Evolutionary conservation across 345 rosid genomes (phyloP).

Genomic region (Dipteronia sinensis): DNA sequence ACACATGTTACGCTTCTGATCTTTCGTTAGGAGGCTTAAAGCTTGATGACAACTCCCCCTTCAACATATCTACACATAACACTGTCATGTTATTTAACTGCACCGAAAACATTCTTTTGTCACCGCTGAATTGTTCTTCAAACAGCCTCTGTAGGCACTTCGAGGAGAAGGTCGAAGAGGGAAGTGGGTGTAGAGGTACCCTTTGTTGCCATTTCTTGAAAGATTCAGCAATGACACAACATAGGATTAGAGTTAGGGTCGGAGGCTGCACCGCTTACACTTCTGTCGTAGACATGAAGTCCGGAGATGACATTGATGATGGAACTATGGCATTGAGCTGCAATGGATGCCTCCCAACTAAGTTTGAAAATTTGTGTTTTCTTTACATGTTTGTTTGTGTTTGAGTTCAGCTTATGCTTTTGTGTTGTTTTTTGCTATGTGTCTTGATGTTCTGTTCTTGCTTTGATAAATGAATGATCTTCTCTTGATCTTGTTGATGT

Average conservation of each 20-base stretch:
- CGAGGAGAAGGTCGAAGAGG: slow-evolving; percentile 35
- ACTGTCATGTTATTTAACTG: slow-evolving; percentile 64
- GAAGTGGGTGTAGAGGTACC: slow-evolving; percentile 42
- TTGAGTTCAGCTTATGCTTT: neutral
- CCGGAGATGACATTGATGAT: slow-evolving; percentile 27
- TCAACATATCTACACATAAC: slow-evolving; percentile 59
- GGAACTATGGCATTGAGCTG: slow-evolving; percentile 64
- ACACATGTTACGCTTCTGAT: slow-evolving; percentile 54
- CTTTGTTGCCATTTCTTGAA: slow-evolving; percentile 68
- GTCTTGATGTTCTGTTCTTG: neutral
- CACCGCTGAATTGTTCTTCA: slow-evolving; percentile 57
- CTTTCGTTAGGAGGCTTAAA: slow-evolving; percentile 42
- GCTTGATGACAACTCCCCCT: slow-evolving; percentile 52
- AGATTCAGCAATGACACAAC: slow-evolving; percentile 57
- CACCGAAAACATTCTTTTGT: slow-evolving; percentile 36
- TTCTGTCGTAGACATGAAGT: slow-evolving; percentile 40
- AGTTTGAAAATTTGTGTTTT: neutral
- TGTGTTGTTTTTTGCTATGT: neutral
- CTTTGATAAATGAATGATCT: neutral
- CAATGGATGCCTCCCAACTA: slow-evolving; percentile 55
- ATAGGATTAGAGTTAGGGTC: slow-evolving; percentile 48
- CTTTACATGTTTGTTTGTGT: neutral
- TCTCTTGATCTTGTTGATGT: neutral
- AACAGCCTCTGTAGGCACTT: slow-evolving; percentile 50
- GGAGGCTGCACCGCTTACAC: slow-evolving; percentile 69